Evolutionary conservation across 345 rosid species (phyloP).

Genomic region (Ceriops zippeliana): DNA sequence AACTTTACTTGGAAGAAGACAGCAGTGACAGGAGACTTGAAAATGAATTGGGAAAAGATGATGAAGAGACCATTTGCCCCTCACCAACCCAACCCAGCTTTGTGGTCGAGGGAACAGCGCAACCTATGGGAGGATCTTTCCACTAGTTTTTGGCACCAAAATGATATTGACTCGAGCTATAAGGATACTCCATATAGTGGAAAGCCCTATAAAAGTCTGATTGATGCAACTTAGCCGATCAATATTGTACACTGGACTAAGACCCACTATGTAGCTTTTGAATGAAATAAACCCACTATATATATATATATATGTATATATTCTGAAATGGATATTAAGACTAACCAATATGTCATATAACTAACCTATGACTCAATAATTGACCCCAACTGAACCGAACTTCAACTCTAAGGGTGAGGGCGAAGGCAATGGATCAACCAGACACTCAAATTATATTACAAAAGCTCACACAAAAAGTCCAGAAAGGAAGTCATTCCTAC

Average conservation of each 20-base stretch:
- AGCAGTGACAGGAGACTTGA: conserved; percentile 12
- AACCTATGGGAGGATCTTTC: conserved; percentile 5
- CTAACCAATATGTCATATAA: too few relatives aligned
- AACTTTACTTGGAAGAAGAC: background rate
- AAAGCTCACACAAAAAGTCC: too few relatives aligned
- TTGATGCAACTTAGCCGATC: conserved; percentile 17
- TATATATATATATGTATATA: too few relatives aligned
- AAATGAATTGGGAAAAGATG: conserved; percentile 13
- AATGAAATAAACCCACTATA: background rate
- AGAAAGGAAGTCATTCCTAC: too few relatives aligned
- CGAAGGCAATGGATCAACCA: too few relatives aligned
- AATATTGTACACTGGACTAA: background rate
- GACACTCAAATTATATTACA: too few relatives aligned
- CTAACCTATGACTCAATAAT: too few relatives aligned
- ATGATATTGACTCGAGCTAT: background rate
- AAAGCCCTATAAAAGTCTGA: conserved; percentile 11
- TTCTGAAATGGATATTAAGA: too few relatives aligned
- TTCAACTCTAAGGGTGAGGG: too few relatives aligned
- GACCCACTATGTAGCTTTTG: background rate
- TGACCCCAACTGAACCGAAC: too few relatives aligned
- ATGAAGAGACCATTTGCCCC: conserved; percentile 30
- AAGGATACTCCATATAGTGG: background rate
- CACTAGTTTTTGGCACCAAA: background rate
- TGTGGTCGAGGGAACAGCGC: conserved; percentile 1
- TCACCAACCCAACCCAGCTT: conserved; percentile 30